These are phyloP conservation scores for Paracamarosporium sp. DNA, from an alignment of 2,329 filamentous ascomycete species.

Conservation along the genomic window DNA sequence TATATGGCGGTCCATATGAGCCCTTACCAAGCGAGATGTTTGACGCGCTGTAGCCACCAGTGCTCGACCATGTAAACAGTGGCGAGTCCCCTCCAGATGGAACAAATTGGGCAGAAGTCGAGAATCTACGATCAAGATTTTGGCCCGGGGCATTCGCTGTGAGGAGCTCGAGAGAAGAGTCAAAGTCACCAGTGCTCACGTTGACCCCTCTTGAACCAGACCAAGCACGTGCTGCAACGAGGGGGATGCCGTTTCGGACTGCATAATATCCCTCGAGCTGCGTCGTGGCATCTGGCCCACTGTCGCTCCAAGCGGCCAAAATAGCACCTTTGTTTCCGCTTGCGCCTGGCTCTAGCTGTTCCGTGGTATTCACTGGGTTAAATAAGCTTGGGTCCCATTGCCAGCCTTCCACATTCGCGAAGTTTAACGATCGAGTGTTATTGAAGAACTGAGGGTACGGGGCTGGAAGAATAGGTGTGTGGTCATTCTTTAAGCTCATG, in stretches of 20 bases:
- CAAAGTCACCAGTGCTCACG: slow-evolving; percentile 33
- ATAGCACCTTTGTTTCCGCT: slow-evolving; percentile 41
- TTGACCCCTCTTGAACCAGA: slow-evolving; percentile 45
- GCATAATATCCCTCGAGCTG: slow-evolving; percentile 58
- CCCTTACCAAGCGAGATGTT: slow-evolving; percentile 38
- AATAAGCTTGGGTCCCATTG: slow-evolving; percentile 56
- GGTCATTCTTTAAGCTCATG: slow-evolving; percentile 62
- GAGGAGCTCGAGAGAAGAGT: slow-evolving; percentile 47
- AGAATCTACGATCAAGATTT: slow-evolving; percentile 51
- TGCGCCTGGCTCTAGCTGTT: slow-evolving; percentile 44
- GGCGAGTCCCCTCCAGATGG: slow-evolving; percentile 13
- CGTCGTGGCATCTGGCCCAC: slow-evolving; percentile 56
- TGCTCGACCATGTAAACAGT: slow-evolving; percentile 43
- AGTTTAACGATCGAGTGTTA: slow-evolving; percentile 52
- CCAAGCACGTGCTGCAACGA: slow-evolving; percentile 54
- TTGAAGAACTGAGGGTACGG: slow-evolving; percentile 58
- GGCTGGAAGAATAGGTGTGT: slow-evolving; percentile 54
- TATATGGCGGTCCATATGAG: slow-evolving; percentile 57
- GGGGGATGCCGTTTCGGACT: slow-evolving; percentile 54
- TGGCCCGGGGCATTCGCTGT: slow-evolving; percentile 51
- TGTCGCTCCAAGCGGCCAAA: slow-evolving; percentile 58
- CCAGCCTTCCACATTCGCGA: slow-evolving; percentile 50
- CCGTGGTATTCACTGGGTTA: slow-evolving; percentile 52
- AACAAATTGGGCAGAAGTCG: slow-evolving; percentile 9
- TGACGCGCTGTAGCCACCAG: neutral